Evolutionary conservation across 495 filamentous ascomycete genomes (phyloP), one percentile per base, ranked within the genome.

Genomic region (Xylaria bambusicola): DNA sequence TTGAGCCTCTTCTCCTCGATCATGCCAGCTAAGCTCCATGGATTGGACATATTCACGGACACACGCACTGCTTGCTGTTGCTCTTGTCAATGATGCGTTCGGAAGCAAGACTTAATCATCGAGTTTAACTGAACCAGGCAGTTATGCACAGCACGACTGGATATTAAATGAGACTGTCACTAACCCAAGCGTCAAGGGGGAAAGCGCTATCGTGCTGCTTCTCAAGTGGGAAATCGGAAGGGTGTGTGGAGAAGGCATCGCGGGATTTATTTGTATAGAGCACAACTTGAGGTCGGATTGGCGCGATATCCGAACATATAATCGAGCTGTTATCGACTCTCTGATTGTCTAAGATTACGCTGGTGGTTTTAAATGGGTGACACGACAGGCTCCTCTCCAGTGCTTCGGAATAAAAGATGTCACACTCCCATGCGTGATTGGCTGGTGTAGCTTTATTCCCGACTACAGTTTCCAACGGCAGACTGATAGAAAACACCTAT

Each of bases 1-100:
- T 56, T 56, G 2, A 56, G 52, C 26, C 35, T 44, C 23, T 56
- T 56, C 26, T 56, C 52, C n/a, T 56, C 52, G 9, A 46, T 24
- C 52, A 56, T 46, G 18, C 29, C 29, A 13, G 52, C 52, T 6
- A 56, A 6, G 23, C 15, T 56, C 52, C 52, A 56, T 13, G 52
- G 52, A 23, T 56, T 56, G 13, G 40, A 45, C 52, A 56, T 56
- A 21, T 33, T 24, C 12, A 44, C n/a, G 9, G 38, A 12, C 7
- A 46, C 27, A 36, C 52, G 5, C 40, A 46, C 23, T 6, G n/a
- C 20, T 27, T 46, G 52, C 31, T 2, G 52, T 35, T 8, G 12
- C 17, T 17, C 7, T 15, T 15, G 36, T 38, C 5, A 29, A 41
- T 5, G 35, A 18, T n/a, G 21, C 18, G 18, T 17, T 7, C 12